Percentiles rank a stretch among this genome's conserved stretches.
These are phyloP conservation scores for Penicillium sp. DNA, from an alignment of 2,329 filamentous ascomycete genomes.

Conservation along the genomic window DNA sequence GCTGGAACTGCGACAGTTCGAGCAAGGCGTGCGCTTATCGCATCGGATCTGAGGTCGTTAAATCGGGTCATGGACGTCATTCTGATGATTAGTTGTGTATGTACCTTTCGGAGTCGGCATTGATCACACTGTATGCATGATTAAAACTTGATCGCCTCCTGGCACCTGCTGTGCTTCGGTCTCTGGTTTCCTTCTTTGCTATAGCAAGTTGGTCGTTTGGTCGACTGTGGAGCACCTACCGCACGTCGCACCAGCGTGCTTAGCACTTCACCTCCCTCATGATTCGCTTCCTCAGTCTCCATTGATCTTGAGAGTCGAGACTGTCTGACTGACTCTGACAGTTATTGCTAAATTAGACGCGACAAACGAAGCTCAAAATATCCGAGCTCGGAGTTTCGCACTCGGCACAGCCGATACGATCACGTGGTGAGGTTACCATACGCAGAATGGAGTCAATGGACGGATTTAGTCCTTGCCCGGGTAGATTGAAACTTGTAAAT, in stretches of 20 bases:
- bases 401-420: too few species aligned
- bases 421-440: slow-evolving; percentile 2
- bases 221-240: slow-evolving; percentile 25
- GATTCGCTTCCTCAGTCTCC: slow-evolving; percentile 33
- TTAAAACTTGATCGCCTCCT: not conserved
- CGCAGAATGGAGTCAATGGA: too few species aligned
- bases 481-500: too few species aligned
- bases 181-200: not conserved
- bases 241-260: slow-evolving; percentile 26
- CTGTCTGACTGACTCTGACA: too few species aligned
- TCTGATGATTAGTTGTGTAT: slow-evolving; percentile 10
- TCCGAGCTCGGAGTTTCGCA: too few species aligned
- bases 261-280: slow-evolving; percentile 21
- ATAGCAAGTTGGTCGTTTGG: not conserved
- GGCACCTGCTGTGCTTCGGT: not conserved
- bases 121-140: slow-evolving; percentile 31
- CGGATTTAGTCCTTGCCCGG: too few species aligned
- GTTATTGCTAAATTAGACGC: not conserved
- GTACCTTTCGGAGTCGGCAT: slow-evolving; percentile 35
- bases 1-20: slow-evolving; percentile 40
- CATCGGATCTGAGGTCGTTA: slow-evolving; percentile 37
- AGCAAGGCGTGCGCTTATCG: slow-evolving; percentile 42
- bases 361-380: not conserved
- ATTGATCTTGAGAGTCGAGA: slow-evolving; percentile 19
- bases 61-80: not conserved